Conservation (phyloP, 1,284 basidiomycete genomes). For the Heterobasidion occidentale region DNA sequence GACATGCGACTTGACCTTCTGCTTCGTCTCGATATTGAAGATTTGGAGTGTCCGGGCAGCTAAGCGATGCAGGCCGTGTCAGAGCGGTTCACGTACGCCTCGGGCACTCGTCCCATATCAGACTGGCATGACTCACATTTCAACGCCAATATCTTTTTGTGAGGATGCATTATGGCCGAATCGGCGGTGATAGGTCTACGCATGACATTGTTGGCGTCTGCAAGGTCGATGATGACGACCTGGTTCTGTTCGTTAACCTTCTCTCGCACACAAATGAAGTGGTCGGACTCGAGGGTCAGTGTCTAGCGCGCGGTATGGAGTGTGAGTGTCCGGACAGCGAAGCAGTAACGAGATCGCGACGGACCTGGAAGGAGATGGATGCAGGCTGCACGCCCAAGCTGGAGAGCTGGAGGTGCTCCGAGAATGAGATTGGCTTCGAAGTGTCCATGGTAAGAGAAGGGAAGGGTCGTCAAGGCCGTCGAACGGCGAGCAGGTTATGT, state of each 20-base stretch:
- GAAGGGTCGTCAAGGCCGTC: constrained; percentile 1
- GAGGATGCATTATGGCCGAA: constrained; percentile 98
- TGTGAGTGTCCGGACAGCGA: constrained; percentile 11
- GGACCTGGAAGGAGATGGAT: constrained; percentile 94
- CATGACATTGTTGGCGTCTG: constrained; percentile 93
- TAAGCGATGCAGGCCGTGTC: constrained; percentile 20
- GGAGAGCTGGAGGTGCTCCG: constrained; percentile 89
- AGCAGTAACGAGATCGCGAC: constrained; percentile 21
- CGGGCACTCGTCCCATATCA: too few species aligned
- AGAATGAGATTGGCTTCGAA: constrained; percentile 74
- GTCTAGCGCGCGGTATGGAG: constrained; percentile 37
- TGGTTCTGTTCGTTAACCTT: constrained; percentile 89
- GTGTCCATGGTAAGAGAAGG: constrained; percentile 26
- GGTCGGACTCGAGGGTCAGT: constrained; percentile 93
- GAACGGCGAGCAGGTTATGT: not conserved
- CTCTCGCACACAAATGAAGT: constrained; percentile 92
- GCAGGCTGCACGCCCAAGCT: constrained; percentile 94
- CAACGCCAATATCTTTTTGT: constrained; percentile 94
- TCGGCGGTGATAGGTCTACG: constrained; percentile 95
- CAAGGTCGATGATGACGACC: constrained; percentile 95
- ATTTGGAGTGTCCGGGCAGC: constrained; percentile 94
- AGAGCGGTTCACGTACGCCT: not conserved
- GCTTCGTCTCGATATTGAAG: constrained; percentile 97
- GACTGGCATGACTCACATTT: constrained; percentile 54
- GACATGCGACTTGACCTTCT: constrained; percentile 94